Evolutionary conservation across 441 rosid species (phyloP).

Genomic region (Metrosideros polymorpha): DNA sequence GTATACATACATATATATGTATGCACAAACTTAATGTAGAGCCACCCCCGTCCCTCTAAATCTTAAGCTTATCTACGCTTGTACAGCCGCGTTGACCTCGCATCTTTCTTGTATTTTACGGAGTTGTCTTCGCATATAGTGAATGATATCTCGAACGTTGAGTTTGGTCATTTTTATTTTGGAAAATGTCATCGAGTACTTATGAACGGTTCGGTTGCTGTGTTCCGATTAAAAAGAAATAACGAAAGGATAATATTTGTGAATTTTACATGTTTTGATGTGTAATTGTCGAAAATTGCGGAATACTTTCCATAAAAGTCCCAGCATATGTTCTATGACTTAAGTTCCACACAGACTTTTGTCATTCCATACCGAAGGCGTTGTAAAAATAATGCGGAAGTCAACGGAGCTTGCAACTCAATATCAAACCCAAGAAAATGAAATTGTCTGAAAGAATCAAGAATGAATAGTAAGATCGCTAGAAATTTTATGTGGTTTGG

Average conservation of each 20-base stretch:
- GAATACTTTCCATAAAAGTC: not conserved
- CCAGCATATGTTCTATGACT: not conserved
- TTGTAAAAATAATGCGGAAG: not conserved
- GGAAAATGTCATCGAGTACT: not conserved
- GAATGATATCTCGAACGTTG: not conserved
- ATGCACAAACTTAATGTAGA: not conserved
- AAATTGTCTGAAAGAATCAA: not conserved
- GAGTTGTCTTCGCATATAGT: not conserved
- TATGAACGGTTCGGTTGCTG: not conserved
- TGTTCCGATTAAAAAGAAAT: not conserved
- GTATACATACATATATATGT: no score
- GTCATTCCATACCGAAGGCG: not conserved
- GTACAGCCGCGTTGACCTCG: not conserved
- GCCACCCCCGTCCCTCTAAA: not conserved
- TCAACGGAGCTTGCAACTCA: not conserved
- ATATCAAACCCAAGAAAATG: not conserved
- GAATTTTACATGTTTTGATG: not conserved
- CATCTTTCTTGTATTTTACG: not conserved
- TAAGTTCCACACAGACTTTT: not conserved
- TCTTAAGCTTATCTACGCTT: not conserved
- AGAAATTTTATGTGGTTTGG: not conserved
- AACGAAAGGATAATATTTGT: not conserved
- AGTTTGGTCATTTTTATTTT: not conserved
- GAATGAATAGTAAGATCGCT: not conserved
- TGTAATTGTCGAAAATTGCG: not conserved